Evolutionary conservation across 345 rosid species (phyloP), one percentile per base, ranked within the genome.

Genomic region (Pistacia vera): DNA sequence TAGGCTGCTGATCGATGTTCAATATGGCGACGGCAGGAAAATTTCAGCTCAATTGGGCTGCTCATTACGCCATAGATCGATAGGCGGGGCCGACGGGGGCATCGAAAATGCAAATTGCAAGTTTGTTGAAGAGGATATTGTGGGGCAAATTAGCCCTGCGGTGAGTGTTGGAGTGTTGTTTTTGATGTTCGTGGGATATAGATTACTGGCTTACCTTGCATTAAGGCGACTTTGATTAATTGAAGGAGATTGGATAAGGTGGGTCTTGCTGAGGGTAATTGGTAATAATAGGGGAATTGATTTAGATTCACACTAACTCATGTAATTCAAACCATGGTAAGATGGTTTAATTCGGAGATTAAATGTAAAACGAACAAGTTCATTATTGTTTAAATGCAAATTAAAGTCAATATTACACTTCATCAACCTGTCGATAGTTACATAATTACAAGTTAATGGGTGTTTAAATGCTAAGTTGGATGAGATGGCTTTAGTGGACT

Each of bases 131-230:
- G 93, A 91, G 73, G 94, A 95, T 65, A 77, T 95, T 63, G 46
- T 63, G 25, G 97, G 91, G 68, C 91, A 91, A 74, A 87, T 93
- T 69, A 88, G 87, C 20, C 85, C 88, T 0, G 76, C 49, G 67
- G 54, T 81, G 33, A 84, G 96, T 70, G 78, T 88, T 38, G 75
- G 90, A 0, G 83, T 75, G 46, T 57, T 95, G 82, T 22, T 88
- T 48, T 62, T 86, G 13, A 95, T 95, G 99, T 91, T 93, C 66
- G 80, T 90, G 61, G 99, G 97, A 56, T 95, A 91, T 72, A 84
- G 99, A 70, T 60, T 91, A 38, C 46, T 95, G 79, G 99, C 99
- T 8, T 95, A 95, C 77, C 84, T 95, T 49, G 95, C 97, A 2
- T 71, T 95, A 67, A 89, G 89, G 82, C 90, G 96, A 63, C 80